Evolutionary conservation across 805 yeast species (phyloP).

Genomic region (Teunomyces cretensis): DNA sequence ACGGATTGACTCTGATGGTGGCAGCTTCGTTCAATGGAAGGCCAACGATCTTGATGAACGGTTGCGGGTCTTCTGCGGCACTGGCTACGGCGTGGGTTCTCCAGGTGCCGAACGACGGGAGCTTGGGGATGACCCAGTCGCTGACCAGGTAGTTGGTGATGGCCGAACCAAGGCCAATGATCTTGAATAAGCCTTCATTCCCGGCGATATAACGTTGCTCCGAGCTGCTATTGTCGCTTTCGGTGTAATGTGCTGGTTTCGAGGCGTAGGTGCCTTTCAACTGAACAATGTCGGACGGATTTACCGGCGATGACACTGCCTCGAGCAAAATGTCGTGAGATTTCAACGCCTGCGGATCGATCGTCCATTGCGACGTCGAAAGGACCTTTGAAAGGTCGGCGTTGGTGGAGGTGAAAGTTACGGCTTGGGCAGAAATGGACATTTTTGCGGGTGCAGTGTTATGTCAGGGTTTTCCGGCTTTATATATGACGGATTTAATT

Average conservation of each 20-base stretch:
- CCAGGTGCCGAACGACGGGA: conserved; percentile 24
- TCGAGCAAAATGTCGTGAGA: conserved; percentile 55
- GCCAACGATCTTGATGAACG: conserved; percentile 2
- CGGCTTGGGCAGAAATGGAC: conserved; percentile 23
- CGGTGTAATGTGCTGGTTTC: conserved; percentile 41
- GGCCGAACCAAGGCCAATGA: conserved; percentile 14
- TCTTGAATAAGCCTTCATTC: conserved; percentile 21
- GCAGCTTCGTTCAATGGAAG: conserved; percentile 19
- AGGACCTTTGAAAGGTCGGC: conserved; percentile 19
- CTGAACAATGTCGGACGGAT: conserved; percentile 89
- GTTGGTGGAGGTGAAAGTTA: conserved; percentile 22
- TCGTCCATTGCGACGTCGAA: conserved; percentile 17
- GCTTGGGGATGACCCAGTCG: conserved; percentile 19
- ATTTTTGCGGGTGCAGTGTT: neutral
- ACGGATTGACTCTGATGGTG: conserved; percentile 20
- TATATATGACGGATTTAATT: neutral
- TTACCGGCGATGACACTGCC: conserved; percentile 78
- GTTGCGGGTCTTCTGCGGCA: conserved; percentile 6
- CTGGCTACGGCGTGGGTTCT: conserved; percentile 19
- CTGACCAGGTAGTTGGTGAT: conserved; percentile 14
- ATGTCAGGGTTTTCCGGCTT: no score
- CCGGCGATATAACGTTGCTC: conserved; percentile 13
- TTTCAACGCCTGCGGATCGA: conserved; percentile 20
- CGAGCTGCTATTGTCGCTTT: conserved; percentile 7
- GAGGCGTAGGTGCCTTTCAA: conserved; percentile 85